Evolutionary conservation across 768 basidiomycete species (phyloP).

Genomic region (Rhodotorula taiwanensis): DNA sequence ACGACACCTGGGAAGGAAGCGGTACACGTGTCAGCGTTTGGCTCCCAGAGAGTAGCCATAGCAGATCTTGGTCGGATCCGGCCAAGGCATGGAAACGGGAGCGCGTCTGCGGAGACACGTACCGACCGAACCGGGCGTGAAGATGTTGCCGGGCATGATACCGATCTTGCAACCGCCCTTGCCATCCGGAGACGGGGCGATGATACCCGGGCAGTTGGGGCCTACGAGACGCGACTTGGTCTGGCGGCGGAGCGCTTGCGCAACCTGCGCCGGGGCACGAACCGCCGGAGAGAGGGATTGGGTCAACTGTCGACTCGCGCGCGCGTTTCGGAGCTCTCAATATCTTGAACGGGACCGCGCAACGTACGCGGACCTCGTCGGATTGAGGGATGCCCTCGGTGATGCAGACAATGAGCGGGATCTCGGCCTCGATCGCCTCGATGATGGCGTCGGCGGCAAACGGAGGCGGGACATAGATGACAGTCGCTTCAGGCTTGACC

Average conservation of each 20-base stretch:
- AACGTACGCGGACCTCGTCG: conserved; percentile 83
- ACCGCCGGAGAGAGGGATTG: too few relatives aligned
- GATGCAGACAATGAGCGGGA: conserved; percentile 93
- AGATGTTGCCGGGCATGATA: conserved; percentile 92
- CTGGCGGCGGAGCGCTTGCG: conserved; percentile 88
- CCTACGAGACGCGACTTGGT: conserved; percentile 92
- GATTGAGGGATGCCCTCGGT: conserved; percentile 98
- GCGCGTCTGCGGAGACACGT: too few relatives aligned
- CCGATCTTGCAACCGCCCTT: conserved; percentile 93
- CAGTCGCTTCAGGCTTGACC: conserved; percentile 80
- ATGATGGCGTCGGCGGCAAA: conserved; percentile 93
- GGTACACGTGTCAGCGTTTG: too few relatives aligned
- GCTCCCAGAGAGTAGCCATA: too few relatives aligned
- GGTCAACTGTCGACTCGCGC: too few relatives aligned
- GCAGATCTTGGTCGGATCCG: too few relatives aligned
- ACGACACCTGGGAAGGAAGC: conserved; percentile 63
- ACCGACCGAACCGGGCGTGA: conserved; percentile 94
- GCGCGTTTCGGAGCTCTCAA: too few relatives aligned
- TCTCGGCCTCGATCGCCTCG: conserved; percentile 97
- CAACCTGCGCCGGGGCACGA: conserved; percentile 54
- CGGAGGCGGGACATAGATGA: conserved; percentile 97
- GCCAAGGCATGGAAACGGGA: too few relatives aligned
- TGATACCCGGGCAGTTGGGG: conserved; percentile 97
- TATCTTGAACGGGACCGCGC: neutral
- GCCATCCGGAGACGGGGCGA: conserved; percentile 58